Evolutionary conservation across 352 stramenopile species (phyloP).

Genomic region (Pythium sukuiense): DNA sequence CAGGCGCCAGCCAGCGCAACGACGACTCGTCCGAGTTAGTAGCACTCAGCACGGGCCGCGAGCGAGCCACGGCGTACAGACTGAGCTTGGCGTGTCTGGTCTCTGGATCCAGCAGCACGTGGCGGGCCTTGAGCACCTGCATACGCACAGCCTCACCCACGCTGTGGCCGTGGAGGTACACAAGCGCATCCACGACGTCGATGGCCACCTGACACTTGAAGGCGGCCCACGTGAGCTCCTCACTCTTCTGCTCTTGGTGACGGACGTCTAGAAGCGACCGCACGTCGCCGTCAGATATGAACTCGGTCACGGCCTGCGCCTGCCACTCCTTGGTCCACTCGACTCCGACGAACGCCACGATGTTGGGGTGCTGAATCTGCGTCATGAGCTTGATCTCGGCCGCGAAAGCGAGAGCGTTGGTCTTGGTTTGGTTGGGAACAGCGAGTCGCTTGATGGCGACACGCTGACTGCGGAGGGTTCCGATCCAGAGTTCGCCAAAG

Average conservation of each 20-base stretch:
- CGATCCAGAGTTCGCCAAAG: neutral
- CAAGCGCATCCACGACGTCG: slow-evolving; percentile 64
- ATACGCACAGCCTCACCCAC: slow-evolving; percentile 32
- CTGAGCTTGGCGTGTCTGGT: slow-evolving; percentile 53
- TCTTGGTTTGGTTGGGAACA: slow-evolving; percentile 49
- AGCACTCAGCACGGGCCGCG: slow-evolving; percentile 49
- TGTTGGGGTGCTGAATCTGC: slow-evolving; percentile 61
- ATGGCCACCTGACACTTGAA: slow-evolving; percentile 73
- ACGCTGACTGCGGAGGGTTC: neutral
- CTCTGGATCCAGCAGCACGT: slow-evolving; percentile 65
- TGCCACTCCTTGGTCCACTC: slow-evolving; percentile 60
- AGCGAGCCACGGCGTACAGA: slow-evolving; percentile 65
- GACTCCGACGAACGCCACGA: slow-evolving; percentile 68
- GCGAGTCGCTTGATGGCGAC: slow-evolving; percentile 66
- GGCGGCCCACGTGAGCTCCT: slow-evolving; percentile 49
- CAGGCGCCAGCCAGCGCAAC: slow-evolving; percentile 38
- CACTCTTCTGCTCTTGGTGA: neutral
- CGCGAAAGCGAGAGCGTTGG: slow-evolving; percentile 54
- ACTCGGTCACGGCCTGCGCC: slow-evolving; percentile 67
- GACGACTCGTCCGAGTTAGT: slow-evolving; percentile 21
- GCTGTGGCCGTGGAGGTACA: slow-evolving; percentile 51
- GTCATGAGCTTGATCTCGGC: slow-evolving; percentile 63
- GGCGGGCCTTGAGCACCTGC: slow-evolving; percentile 68
- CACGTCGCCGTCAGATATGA: slow-evolving; percentile 69
- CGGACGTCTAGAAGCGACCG: slow-evolving; percentile 42